Percentiles rank a stretch among this genome's conserved stretches.
phyloP scores from a whole-genome alignment of 164 flowering plant genomes.

The Warburgia ugandensis region DNA sequence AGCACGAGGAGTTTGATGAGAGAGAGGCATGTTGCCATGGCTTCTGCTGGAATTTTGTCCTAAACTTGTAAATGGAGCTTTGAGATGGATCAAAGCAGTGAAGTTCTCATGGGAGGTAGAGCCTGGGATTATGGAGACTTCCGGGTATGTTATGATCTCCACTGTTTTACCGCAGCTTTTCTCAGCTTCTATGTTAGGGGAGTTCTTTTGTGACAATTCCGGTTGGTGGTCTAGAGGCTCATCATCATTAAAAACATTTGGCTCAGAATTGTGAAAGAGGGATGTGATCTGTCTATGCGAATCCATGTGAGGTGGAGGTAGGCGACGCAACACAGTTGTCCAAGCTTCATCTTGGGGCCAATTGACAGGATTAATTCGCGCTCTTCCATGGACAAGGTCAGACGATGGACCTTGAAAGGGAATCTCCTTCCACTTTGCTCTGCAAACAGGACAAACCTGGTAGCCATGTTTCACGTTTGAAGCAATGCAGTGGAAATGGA shows the following conservation, averaged over 20 bases:
- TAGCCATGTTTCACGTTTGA: slow-evolving; percentile 92
- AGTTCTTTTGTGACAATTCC: slow-evolving; percentile 8
- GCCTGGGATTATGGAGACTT: slow-evolving; percentile 58
- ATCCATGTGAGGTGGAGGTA: slow-evolving; percentile 40
- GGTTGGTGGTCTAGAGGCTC: slow-evolving; percentile 39
- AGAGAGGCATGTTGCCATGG: slow-evolving; percentile 9
- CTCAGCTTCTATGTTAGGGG: slow-evolving; percentile 3
- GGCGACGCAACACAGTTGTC: slow-evolving; percentile 38
- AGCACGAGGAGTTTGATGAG: slow-evolving; percentile 53
- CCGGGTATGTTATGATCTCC: slow-evolving; percentile 56
- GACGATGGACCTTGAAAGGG: slow-evolving; percentile 52
- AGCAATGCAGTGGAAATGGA: slow-evolving; percentile 89
- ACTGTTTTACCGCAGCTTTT: slow-evolving; percentile 16
- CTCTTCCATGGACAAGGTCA: slow-evolving; percentile 26
- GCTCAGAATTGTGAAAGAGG: slow-evolving; percentile 47
- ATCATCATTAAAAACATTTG: slow-evolving; percentile 62
- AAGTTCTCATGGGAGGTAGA: slow-evolving; percentile 44
- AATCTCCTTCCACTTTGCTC: slow-evolving; percentile 93
- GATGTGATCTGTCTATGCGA: slow-evolving; percentile 32
- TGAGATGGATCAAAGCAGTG: slow-evolving; percentile 59
- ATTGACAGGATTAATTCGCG: slow-evolving; percentile 35
- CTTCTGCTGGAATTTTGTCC: slow-evolving; percentile 11
- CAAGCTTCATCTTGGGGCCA: slow-evolving; percentile 49
- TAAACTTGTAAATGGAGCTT: slow-evolving; percentile 52
- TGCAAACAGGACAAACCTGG: slow-evolving; percentile 81